Evolutionary conservation across 305 asterid species (phyloP), one percentile per base, ranked within the genome.

Genomic region (Fraxinus sp.): DNA sequence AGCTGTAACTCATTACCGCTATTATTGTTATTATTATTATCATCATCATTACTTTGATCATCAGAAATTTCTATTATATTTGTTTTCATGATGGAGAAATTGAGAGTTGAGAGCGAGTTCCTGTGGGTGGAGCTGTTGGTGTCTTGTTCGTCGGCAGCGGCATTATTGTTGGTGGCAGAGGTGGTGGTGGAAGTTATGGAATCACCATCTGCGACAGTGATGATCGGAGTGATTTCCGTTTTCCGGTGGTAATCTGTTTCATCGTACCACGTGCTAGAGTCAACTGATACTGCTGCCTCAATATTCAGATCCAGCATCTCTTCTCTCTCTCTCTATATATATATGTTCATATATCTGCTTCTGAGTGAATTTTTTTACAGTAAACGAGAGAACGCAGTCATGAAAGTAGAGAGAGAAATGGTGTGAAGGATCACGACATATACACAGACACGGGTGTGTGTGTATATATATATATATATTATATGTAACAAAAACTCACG

Each of bases 231-330:
- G 0, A 68, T 68, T 2, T 20, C 82, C 52, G 79, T 59, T 68
- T 78, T 77, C 41, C 82, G 46, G 80, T 70, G 81, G 87, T 71
- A 18, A 11, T 32, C 87, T 36, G 83, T 83, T 1, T 86, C 94
- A 71, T 88, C 90, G 79, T 86, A 88, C 86, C 86, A 88, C 82
- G 44, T 81, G 78, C 41, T 18, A 86, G 76, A 83, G 78, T 83
- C 91, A 46, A 81, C 76, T 0, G 89, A 86, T 71, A 86, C 78
- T 64, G 77, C 90, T 73, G 93, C 94, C 75, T 89, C 93, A 24
- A 90, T 82, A 80, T 95, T 95, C 82, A 95, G 97, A 93, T 95
- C 98, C 93, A 95, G 91, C 98, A 95, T 89, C 77, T 83, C 88
- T 83, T 84, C 8, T 80, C 57, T 84, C 46, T 68, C 66, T 36